Percentiles rank a stretch among this genome's conserved stretches.
phyloP scores from a whole-genome alignment of 148 eudicot genomes.

The Fagopyrum esculentum region DNA sequence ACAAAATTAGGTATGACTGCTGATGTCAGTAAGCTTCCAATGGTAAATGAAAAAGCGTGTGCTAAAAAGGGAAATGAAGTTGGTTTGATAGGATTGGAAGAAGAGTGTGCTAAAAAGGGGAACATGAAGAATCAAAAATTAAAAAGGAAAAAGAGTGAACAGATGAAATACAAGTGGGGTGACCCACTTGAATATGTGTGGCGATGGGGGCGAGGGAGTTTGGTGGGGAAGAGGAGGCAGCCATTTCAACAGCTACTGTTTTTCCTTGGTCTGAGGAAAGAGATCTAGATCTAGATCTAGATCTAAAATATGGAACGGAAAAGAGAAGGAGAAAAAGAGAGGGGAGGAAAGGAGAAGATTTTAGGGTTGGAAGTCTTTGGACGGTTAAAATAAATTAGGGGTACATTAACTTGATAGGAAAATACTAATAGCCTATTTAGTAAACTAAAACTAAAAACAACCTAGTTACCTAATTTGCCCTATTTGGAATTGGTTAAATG shows the following conservation, averaged over 20 bases:
- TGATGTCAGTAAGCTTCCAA: conserved; percentile 3
- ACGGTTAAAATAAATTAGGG: too few relatives aligned
- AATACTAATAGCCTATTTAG: too few relatives aligned
- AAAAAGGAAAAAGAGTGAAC: background rate
- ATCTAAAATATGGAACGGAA: too few relatives aligned
- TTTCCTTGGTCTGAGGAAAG: background rate
- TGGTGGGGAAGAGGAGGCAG: conserved; percentile 1
- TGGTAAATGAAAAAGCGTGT: background rate
- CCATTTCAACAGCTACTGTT: conserved; percentile 9
- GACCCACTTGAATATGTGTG: conserved; percentile 9
- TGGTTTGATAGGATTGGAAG: conserved; percentile 3
- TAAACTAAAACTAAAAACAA: too few relatives aligned
- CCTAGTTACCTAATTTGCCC: too few relatives aligned
- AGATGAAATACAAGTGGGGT: background rate
- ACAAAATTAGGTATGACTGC: background rate
- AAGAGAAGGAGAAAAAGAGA: too few relatives aligned
- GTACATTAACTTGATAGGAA: too few relatives aligned
- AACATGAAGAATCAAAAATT: background rate
- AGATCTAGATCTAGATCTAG: too few relatives aligned
- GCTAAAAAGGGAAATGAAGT: conserved; percentile 5
- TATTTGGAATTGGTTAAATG: too few relatives aligned
- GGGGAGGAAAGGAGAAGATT: too few relatives aligned
- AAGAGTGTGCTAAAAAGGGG: background rate
- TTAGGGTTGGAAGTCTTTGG: too few relatives aligned
- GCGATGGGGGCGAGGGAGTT: background rate